Percentiles rank a stretch among this genome's conserved stretches.
phyloP scores from a whole-genome alignment of 768 basidiomycete species.

The Zangia roseola region DNA sequence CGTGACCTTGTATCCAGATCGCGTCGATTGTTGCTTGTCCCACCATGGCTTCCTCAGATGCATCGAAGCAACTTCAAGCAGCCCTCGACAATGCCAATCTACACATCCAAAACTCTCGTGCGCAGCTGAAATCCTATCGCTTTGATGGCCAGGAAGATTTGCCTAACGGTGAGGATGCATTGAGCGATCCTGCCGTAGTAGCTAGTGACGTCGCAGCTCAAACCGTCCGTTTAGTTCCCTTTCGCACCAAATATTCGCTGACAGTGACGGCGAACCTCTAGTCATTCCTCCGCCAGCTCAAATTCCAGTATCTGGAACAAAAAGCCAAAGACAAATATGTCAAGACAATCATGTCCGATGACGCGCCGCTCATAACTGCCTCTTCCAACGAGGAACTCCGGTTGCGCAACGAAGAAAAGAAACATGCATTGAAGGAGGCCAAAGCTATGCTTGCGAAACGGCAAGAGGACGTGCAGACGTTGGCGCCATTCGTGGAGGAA shows the following conservation, averaged over 20 bases:
- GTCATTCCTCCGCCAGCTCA: slow-evolving; percentile 77
- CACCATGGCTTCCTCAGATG: slow-evolving; percentile 21
- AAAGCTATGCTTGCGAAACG: slow-evolving; percentile 64
- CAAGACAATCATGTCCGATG: slow-evolving; percentile 82
- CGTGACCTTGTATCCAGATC: background rate
- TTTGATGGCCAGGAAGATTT: slow-evolving; percentile 32
- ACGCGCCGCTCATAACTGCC: slow-evolving; percentile 75
- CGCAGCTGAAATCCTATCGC: slow-evolving; percentile 23
- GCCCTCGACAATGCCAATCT: slow-evolving; percentile 24
- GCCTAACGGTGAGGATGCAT: slow-evolving; percentile 24
- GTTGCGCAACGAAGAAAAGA: slow-evolving; percentile 64
- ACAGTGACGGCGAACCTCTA: slow-evolving; percentile 28
- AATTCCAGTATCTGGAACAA: slow-evolving; percentile 88
- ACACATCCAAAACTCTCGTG: slow-evolving; percentile 22
- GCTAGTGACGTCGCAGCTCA: slow-evolving; percentile 59
- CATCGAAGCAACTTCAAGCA: slow-evolving; percentile 26
- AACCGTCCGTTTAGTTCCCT: slow-evolving; percentile 44
- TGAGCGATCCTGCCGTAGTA: slow-evolving; percentile 55
- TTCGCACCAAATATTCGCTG: background rate
- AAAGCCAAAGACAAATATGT: slow-evolving; percentile 90
- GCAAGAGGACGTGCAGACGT: slow-evolving; percentile 56
- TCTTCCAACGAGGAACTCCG: slow-evolving; percentile 74
- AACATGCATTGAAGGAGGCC: slow-evolving; percentile 59
- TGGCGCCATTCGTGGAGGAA: slow-evolving; percentile 69
- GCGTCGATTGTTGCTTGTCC: background rate